Conservation (phyloP, 148 eudicot genomes). For the Pharnaceum exiguum region DNA sequence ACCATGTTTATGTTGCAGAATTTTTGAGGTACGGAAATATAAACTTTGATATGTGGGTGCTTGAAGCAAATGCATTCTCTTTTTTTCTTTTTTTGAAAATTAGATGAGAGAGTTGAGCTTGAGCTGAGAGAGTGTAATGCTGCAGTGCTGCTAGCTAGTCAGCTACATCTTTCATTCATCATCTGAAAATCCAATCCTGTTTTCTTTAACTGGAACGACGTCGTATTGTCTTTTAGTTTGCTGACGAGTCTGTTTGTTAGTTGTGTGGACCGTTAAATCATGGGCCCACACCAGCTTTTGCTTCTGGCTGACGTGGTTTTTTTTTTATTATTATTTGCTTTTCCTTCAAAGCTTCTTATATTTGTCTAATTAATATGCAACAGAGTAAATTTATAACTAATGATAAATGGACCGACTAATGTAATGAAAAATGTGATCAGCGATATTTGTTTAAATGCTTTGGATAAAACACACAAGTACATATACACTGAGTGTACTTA, state of each 20-base stretch:
- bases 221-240: neutral
- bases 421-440: no score
- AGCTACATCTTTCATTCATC: no score
- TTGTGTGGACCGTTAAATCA: neutral
- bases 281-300: neutral
- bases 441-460: no score
- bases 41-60: constrained; percentile 33
- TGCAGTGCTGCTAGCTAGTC: no score
- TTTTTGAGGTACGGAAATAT: constrained; percentile 34
- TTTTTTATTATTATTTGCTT: neutral
- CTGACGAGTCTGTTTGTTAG: neutral
- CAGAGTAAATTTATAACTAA: no score
- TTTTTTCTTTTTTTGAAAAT: neutral
- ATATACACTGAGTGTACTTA: no score
- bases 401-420: no score
- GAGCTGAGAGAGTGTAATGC: constrained; percentile 7
- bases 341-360: no score
- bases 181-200: constrained; percentile 23
- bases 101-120: constrained; percentile 3
- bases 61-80: constrained; percentile 53
- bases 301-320: no score
- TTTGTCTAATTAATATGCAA: no score
- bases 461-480: no score
- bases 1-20: constrained; percentile 35
- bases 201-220: constrained; percentile 2